These are phyloP conservation scores for Escallonia herrerae DNA, from an alignment of 129 eudicot species.

Conservation along the genomic window DNA sequence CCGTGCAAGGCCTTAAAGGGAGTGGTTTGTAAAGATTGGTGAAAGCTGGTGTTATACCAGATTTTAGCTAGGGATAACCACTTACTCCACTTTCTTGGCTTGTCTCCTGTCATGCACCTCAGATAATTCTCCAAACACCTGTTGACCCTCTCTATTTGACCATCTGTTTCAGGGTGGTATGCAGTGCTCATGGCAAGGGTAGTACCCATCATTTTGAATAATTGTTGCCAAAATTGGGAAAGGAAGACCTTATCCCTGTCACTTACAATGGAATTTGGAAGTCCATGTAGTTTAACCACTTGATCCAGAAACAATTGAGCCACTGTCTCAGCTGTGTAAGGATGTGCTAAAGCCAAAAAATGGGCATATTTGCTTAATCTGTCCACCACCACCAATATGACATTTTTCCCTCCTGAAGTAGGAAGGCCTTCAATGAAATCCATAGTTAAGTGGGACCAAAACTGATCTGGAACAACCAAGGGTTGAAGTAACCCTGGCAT, in stretches of 20 bases:
- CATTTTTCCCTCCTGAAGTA: not conserved
- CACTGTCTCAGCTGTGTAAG: not conserved
- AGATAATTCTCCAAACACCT: not conserved
- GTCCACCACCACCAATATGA: conserved; percentile 16
- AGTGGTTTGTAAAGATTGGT: not conserved
- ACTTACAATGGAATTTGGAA: not conserved
- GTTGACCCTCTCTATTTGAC: conserved; percentile 4
- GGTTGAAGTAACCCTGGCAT: too few species aligned
- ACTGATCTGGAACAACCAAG: too few species aligned
- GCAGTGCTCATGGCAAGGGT: not conserved
- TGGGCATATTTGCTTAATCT: not conserved
- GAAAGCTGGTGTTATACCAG: conserved; percentile 4
- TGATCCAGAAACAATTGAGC: conserved; percentile 2
- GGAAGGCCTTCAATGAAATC: conserved; percentile 7
- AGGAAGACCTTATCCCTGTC: conserved; percentile 9
- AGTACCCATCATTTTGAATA: not conserved
- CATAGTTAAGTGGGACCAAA: not conserved
- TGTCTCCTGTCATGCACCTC: too few species aligned
- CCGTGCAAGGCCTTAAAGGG: too few species aligned
- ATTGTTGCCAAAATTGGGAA: conserved; percentile 9
- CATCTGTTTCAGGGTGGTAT: conserved; percentile 21
- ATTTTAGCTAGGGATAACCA: not conserved
- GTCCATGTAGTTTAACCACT: conserved; percentile 6
- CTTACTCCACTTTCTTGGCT: too few species aligned
- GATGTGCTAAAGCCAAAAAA: not conserved